Evolutionary conservation across 306 rosid species (phyloP), one percentile per base, ranked within the genome.

Genomic region (Canavalia gladiata): DNA sequence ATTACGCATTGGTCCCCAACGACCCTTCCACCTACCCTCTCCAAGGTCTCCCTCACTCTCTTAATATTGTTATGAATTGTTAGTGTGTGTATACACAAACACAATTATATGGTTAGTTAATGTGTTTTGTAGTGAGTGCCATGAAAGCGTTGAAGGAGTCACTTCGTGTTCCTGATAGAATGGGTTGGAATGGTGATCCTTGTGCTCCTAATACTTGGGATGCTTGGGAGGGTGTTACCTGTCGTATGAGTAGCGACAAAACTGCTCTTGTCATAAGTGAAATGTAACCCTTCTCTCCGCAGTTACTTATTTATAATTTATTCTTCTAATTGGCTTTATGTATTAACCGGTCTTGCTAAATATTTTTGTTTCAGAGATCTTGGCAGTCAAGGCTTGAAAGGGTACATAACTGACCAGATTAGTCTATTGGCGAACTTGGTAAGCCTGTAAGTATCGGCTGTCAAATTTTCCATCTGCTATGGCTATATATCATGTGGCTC

Each of bases 181-280:
- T 95, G 99, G 99, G 99, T 43, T 95, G 99, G 99, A 95, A 95
- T 75, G 99, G 99, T 8, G 99, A 95, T 86, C 99, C 99, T 25
- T 95, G 99, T 90, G 99, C 96, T 75, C 98, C 99, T 56, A 91
- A 93, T 52, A 75, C 66, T 52, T 95, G 97, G 99, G 98, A 93
- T 89, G 97, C 99, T 33, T 95, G 99, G 99, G 99, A 95, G 72
- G 99, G 99, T 75, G 97, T 93, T 81, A 91, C 96, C 28, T 95
- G 99, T 80, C 97, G 82, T 9, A 85, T 85, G 81, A 81, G 83
- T 87, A 81, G 84, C 62, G 64, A 93, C n/a, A 88, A 63, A 74
- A 82, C 91, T 25, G 83, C 92, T 64, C 96, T 93, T 0, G 86
- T 91, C 68, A 90, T 95, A 13, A 89, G 90, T 82, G 87, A 89